These are phyloP conservation scores for Tilletia indica DNA, from an alignment of 1,284 basidiomycete species.

Conservation along the genomic window DNA sequence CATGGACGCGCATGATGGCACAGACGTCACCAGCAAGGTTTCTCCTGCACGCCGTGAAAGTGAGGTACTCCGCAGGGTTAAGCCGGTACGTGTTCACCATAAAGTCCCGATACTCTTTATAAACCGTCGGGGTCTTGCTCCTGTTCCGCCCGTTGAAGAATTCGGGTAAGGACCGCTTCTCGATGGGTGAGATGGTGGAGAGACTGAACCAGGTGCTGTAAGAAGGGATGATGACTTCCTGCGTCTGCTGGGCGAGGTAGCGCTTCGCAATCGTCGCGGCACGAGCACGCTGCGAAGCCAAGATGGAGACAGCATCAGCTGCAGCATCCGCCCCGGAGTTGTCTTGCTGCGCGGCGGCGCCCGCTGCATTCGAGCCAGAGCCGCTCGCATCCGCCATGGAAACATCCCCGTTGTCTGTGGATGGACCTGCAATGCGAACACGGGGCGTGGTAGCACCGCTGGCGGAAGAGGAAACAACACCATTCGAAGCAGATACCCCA, in stretches of 20 bases:
- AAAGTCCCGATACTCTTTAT: conserved; percentile 99
- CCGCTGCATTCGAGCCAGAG: too few species aligned
- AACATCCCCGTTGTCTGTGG: conserved; percentile 41
- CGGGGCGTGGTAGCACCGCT: background rate
- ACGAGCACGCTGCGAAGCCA: conserved; percentile 67
- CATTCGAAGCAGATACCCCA: conserved; percentile 20
- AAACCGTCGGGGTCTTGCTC: conserved; percentile 87
- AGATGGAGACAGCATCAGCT: conserved; percentile 68
- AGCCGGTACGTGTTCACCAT: conserved; percentile 99
- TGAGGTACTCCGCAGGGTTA: conserved; percentile 91
- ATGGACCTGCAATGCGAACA: conserved; percentile 20
- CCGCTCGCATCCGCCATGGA: conserved; percentile 37
- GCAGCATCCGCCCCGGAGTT: conserved; percentile 15
- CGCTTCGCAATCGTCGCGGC: conserved; percentile 83
- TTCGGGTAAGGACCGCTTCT: conserved; percentile 88
- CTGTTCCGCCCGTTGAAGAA: conserved; percentile 94
- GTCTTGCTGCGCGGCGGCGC: conserved; percentile 25
- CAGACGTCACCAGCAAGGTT: conserved; percentile 98
- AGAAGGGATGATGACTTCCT: conserved; percentile 87
- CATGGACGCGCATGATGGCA: conserved; percentile 97
- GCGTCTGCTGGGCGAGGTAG: conserved; percentile 94
- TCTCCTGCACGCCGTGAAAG: conserved; percentile 91
- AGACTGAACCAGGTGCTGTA: conserved; percentile 99
- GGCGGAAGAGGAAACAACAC: background rate
- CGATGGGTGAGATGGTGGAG: conserved; percentile 85